phyloP scores from a whole-genome alignment of 2,329 filamentous ascomycete genomes.

The Cladophialophora chaetospira region DNA sequence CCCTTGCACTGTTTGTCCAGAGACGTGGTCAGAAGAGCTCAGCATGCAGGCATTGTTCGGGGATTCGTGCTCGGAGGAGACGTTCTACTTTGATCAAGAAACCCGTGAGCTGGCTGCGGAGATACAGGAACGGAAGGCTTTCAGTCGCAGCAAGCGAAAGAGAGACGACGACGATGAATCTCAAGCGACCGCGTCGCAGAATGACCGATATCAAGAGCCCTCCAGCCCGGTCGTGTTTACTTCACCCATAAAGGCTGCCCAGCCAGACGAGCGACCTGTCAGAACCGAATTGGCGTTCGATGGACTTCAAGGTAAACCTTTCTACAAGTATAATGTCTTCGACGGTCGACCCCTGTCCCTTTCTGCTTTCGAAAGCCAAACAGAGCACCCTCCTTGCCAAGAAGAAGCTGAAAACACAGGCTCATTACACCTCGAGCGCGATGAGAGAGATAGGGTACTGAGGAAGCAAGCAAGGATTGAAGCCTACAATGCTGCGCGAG shows the following conservation, averaged over 20 bases:
- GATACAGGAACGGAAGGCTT: conserved; percentile 25
- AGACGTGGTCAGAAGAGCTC: conserved; percentile 63
- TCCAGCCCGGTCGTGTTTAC: conserved; percentile 7
- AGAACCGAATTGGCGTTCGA: neutral
- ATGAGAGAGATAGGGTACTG: neutral
- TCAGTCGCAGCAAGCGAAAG: conserved; percentile 30
- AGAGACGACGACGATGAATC: conserved; percentile 12
- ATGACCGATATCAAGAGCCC: conserved; percentile 9
- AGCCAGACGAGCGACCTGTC: too few relatives aligned
- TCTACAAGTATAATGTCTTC: neutral
- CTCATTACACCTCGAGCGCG: neutral
- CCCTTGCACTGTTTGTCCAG: conserved; percentile 73
- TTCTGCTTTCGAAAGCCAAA: conserved; percentile 5
- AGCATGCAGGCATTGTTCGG: conserved; percentile 74
- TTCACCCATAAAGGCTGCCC: neutral
- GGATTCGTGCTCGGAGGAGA: conserved; percentile 60
- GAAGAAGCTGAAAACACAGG: neutral
- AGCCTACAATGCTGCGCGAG: conserved; percentile 28
- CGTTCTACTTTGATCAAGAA: conserved; percentile 66
- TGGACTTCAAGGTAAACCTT: neutral
- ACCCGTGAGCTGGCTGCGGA: conserved; percentile 51
- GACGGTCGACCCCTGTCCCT: neutral
- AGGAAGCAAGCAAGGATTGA: conserved; percentile 18
- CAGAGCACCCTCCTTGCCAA: neutral
- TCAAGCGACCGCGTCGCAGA: conserved; percentile 20